phyloP scores from a whole-genome alignment of 2,329 filamentous ascomycete species.

The Fusarium coicis region DNA sequence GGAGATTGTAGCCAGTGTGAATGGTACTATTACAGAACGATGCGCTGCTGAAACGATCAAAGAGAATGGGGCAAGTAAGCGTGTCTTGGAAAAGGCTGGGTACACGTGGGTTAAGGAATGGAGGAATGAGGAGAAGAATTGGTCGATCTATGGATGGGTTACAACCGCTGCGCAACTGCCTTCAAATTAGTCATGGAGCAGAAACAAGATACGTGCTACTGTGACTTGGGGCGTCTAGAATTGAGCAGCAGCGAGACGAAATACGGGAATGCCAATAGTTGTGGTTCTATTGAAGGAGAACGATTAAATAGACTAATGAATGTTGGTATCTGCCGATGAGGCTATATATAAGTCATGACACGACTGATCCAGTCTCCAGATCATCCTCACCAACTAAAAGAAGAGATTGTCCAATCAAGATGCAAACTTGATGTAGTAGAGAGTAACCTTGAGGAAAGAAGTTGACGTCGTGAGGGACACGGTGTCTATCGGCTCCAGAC shows the following conservation, averaged over 20 bases:
- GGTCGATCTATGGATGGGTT: conserved; percentile 11
- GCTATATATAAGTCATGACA: neutral
- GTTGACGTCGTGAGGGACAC: rapidly evolving
- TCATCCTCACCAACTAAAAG: neutral
- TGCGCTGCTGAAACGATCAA: conserved; percentile 5
- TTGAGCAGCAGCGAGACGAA: rapidly evolving
- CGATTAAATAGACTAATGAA: rapidly evolving
- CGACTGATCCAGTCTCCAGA: rapidly evolving
- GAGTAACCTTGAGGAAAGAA: rapidly evolving
- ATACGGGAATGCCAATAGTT: rapidly evolving
- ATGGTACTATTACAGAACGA: neutral
- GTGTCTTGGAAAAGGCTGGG: conserved; percentile 1
- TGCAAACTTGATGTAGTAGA: neutral
- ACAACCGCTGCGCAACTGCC: neutral
- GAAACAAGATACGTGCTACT: rapidly evolving
- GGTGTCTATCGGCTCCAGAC: neutral
- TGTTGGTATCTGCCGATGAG: neutral
- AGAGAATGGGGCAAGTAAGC: neutral
- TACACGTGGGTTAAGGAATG: neutral
- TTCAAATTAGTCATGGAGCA: neutral
- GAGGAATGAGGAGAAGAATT: conserved; percentile 11
- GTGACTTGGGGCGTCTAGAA: rapidly evolving
- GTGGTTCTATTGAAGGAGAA: rapidly evolving
- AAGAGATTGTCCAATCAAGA: neutral
- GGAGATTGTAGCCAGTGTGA: neutral